Evolutionary conservation across 192 early-diverging fungal species (phyloP), one percentile per base, ranked within the genome.

Genomic region (Entophlyctis helioformis): DNA sequence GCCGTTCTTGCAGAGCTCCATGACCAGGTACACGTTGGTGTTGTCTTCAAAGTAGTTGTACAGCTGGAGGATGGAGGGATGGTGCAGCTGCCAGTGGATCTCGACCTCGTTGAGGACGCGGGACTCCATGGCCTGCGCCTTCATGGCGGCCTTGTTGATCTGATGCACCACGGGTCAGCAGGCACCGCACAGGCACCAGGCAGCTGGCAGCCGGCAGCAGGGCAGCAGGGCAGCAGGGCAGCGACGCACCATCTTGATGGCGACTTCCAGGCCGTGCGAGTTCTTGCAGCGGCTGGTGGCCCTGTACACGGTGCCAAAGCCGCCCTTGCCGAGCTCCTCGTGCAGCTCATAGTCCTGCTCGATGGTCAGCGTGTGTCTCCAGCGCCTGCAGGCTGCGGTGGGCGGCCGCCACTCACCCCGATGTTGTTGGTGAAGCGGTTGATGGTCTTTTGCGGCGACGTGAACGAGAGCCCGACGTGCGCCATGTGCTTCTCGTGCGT

Each of bases 21-120:
- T 78, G n/a, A 85, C 79, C 16, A 85, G 43, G 45, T 85, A 85
- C 1, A 85, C 83, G 42, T 71, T 69, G 5, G 61, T 47, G n/a
- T 56, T 44, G 53, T 82, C 76, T 49, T 83, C 79, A 42, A 85
- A 85, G 48, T 76, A 81, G 32, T 75, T 81, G 51, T 65, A 63
- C 1, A 85, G 56, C 15, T 60, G 54, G 4, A 82, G 64, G 8
- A 85, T 66, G 5, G 62, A 54, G 0, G 51, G 56, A 51, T 85
- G 80, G 1, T 44, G 50, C 18, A 81, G 50, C n/a, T 59, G 57
- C 53, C 75, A 76, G 56, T 85, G 83, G 22, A 85, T 61, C 11
- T 71, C 65, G 19, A 85, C 72, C 42, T 85, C 83, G 15, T 73
- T 64, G 12, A 66, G 68, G 23, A 85, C 70, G 25, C 80, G 57